A percentile compares a stretch with the other conserved stretches of the same genome.
Evolutionary conservation across 2,329 filamentous ascomycete genomes (phyloP).

Genomic region (Ascocoryne sarcoides): DNA sequence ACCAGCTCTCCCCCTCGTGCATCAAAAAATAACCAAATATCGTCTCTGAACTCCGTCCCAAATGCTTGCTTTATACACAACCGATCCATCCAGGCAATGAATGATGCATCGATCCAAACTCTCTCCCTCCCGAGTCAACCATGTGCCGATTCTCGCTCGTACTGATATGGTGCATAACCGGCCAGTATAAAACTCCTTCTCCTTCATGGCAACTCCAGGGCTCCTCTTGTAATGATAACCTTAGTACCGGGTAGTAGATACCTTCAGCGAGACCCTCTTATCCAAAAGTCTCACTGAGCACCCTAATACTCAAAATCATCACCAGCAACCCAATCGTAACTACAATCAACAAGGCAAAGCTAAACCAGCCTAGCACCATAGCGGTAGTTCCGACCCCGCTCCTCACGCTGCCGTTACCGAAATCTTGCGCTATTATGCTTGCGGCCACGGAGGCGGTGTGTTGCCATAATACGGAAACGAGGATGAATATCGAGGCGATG

Average conservation of each 20-base stretch:
- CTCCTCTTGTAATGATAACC: neutral
- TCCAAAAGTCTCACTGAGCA: constrained; percentile 51
- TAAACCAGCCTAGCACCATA: constrained; percentile 98
- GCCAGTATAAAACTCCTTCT: constrained; percentile 11
- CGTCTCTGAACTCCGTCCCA: constrained; percentile 21
- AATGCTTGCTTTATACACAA: constrained; percentile 21
- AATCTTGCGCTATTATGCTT: constrained; percentile 83
- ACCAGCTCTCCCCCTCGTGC: too few species aligned
- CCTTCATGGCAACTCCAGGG: constrained; percentile 1
- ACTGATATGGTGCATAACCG: too few species aligned
- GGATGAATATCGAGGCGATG: constrained; percentile 59
- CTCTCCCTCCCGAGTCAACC: too few species aligned
- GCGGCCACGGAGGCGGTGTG: constrained; percentile 96
- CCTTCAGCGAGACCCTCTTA: too few species aligned
- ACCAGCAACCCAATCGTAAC: constrained; percentile 91
- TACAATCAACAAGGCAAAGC: constrained; percentile 84
- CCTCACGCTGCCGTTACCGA: constrained; percentile 80
- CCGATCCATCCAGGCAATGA: constrained; percentile 2
- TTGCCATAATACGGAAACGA: constrained; percentile 77
- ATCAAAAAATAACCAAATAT: too few species aligned
- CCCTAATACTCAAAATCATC: constrained; percentile 90
- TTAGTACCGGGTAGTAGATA: too few species aligned
- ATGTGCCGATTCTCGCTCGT: too few species aligned
- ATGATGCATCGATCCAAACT: constrained; percentile 3
- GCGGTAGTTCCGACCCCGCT: constrained; percentile 87